phyloP scores from a whole-genome alignment of 1,284 basidiomycete species.

The Malassezia furfur region DNA sequence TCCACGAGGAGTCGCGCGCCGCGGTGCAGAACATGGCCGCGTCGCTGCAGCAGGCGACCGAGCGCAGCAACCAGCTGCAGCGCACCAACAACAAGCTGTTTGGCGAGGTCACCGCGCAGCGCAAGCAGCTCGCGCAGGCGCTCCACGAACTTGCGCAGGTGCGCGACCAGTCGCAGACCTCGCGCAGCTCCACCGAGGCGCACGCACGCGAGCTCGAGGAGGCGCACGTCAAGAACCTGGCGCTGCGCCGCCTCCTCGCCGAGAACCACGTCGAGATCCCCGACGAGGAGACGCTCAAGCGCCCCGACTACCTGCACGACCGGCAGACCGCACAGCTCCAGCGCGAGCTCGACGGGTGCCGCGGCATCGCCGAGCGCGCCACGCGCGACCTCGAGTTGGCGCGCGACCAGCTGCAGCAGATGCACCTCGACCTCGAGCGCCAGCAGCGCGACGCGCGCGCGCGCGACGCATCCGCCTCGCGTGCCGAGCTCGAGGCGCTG shows the following conservation, averaged over 20 bases:
- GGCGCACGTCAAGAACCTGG: conserved; percentile 63
- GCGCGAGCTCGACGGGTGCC: conserved; percentile 35
- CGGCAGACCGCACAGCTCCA: conserved; percentile 37
- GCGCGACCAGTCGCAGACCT: conserved; percentile 48
- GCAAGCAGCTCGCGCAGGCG: conserved; percentile 64
- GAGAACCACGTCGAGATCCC: conserved; percentile 56
- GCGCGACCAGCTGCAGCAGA: conserved; percentile 39
- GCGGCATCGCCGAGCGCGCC: conserved; percentile 26
- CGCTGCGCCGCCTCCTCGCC: conserved; percentile 74
- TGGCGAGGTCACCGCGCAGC: conserved; percentile 67
- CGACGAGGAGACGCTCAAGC: conserved; percentile 38
- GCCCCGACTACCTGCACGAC: conserved; percentile 33
- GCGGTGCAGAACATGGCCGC: conserved; percentile 47
- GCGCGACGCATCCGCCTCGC: conserved; percentile 39
- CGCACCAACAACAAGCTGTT: conserved; percentile 62
- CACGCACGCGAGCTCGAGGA: conserved; percentile 59
- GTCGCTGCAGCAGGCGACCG: conserved; percentile 61
- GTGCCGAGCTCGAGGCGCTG: conserved; percentile 65
- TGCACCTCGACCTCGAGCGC: conserved; percentile 38
- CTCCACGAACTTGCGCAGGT: conserved; percentile 64
- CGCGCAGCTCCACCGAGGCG: conserved; percentile 2
- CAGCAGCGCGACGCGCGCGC: conserved; percentile 49
- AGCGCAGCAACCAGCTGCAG: conserved; percentile 60
- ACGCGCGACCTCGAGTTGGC: conserved; percentile 41
- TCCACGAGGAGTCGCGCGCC: conserved; percentile 34